Percentiles rank a stretch among this genome's conserved stretches.
These are phyloP conservation scores for Aspergillus vadensis DNA, from an alignment of 2,329 filamentous ascomycete species.

Conservation along the genomic window DNA sequence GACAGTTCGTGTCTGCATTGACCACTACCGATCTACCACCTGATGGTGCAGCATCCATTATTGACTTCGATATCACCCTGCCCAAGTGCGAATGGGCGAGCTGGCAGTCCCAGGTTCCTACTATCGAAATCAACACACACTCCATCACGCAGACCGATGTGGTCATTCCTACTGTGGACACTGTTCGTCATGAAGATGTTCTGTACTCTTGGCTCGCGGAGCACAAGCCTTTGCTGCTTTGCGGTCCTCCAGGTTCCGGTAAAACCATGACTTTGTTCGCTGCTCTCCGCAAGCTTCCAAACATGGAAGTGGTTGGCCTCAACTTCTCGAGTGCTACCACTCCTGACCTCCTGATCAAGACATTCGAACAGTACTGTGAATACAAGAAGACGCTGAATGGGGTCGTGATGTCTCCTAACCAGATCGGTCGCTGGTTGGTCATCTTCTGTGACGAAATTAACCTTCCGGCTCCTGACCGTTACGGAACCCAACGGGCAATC, in stretches of 20 bases:
- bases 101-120: conserved; percentile 94
- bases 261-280: conserved; percentile 99
- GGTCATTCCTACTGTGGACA: conserved; percentile 96
- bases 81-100: conserved; percentile 86
- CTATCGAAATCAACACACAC: conserved; percentile 96
- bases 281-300: conserved; percentile 90
- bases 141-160: conserved; percentile 97
- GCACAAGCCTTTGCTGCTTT: conserved; percentile 94
- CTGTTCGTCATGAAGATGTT: conserved; percentile 97
- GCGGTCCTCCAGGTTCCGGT: conserved; percentile 95
- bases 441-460: conserved; percentile 99
- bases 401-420: conserved; percentile 90
- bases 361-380: conserved; percentile 98
- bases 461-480: conserved; percentile 93
- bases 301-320: conserved; percentile 98
- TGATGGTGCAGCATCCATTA: conserved; percentile 75
- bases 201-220: conserved; percentile 99
- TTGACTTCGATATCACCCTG: conserved; percentile 90
- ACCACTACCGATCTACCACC: conserved; percentile 84
- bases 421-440: conserved; percentile 96
- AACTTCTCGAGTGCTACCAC: conserved; percentile 99
- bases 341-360: conserved; percentile 96
- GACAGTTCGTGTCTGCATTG: conserved; percentile 77
- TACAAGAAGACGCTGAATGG: conserved; percentile 98
- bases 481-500: conserved; percentile 95